Conservation (phyloP, 108 stramenopile genomes). For the Mediolabrus comicus region DNA sequence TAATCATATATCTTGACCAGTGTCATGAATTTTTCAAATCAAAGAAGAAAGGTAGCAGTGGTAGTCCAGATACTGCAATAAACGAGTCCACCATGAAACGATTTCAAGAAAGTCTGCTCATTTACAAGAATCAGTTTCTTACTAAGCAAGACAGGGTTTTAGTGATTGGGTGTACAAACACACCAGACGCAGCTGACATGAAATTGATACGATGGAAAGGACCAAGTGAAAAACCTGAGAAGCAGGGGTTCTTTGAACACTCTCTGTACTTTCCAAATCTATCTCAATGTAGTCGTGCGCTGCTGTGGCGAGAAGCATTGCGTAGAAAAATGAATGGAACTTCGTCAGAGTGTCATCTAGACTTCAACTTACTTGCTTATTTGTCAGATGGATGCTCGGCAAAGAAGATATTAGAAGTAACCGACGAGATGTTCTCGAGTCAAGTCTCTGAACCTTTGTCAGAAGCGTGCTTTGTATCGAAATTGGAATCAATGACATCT, state of each 20-base stretch:
- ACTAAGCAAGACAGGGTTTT: slow-evolving; percentile 68
- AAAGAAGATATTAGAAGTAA: not conserved
- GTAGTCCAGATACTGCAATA: slow-evolving; percentile 13
- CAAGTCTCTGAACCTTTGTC: not conserved
- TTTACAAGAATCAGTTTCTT: slow-evolving; percentile 80
- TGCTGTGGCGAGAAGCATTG: slow-evolving; percentile 66
- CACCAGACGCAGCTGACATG: slow-evolving; percentile 61
- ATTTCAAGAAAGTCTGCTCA: slow-evolving; percentile 76
- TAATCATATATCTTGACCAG: slow-evolving; percentile 81
- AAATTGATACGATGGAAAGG: slow-evolving; percentile 60
- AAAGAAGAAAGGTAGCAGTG: slow-evolving; percentile 26
- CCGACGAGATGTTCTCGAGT: not conserved
- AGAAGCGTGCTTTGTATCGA: not conserved
- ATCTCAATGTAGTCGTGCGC: slow-evolving; percentile 61
- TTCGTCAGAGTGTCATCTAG: not conserved
- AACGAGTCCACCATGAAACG: slow-evolving; percentile 42
- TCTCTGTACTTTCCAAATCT: slow-evolving; percentile 72
- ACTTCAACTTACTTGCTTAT: not conserved
- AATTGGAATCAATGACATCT: not conserved
- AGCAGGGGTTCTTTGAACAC: slow-evolving; percentile 74
- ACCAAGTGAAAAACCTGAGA: slow-evolving; percentile 45
- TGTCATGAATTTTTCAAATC: slow-evolving; percentile 69
- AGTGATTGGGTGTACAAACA: slow-evolving; percentile 66
- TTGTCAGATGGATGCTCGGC: not conserved
- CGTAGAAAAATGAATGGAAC: slow-evolving; percentile 34